A percentile compares a stretch with the other conserved stretches of the same genome.
Evolutionary conservation across 176 grass and related monocot species (phyloP).

Genomic region (Avena insularis): DNA sequence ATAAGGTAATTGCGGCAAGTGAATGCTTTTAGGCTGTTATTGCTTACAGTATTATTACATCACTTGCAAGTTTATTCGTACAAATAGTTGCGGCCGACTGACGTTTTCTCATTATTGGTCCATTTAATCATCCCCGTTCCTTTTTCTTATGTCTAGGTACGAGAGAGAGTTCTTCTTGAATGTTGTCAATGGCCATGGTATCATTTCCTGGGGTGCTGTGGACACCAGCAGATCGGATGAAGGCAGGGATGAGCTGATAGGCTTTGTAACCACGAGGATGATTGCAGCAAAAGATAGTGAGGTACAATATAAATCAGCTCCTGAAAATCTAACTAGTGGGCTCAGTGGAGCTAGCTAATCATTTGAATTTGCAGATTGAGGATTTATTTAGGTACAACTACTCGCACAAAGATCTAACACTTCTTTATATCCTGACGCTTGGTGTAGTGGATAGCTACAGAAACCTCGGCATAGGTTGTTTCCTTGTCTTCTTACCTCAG

Average conservation of each 20-base stretch:
- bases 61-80: not conserved
- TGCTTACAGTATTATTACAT: slow-evolving; percentile 19
- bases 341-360: slow-evolving; percentile 49
- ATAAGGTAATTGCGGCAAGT: slow-evolving; percentile 60
- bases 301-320: slow-evolving; percentile 49
- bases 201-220: slow-evolving; percentile 91
- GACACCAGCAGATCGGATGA: slow-evolving; percentile 81
- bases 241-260: slow-evolving; percentile 75
- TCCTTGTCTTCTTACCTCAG: slow-evolving; percentile 23
- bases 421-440: slow-evolving; percentile 90
- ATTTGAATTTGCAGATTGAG: slow-evolving; percentile 68
- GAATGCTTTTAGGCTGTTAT: slow-evolving; percentile 31
- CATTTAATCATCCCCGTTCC: not conserved
- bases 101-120: not conserved
- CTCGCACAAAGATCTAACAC: slow-evolving; percentile 70
- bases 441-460: slow-evolving; percentile 88
- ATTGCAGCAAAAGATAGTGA: slow-evolving; percentile 84
- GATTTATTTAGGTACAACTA: slow-evolving; percentile 91
- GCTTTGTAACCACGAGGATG: slow-evolving; percentile 89
- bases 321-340: slow-evolving; percentile 22
- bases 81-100: not conserved
- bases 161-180: slow-evolving; percentile 98
- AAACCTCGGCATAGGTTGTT: slow-evolving; percentile 89
- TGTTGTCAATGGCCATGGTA: slow-evolving; percentile 84
- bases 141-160: slow-evolving; percentile 58